phyloP scores from a whole-genome alignment of 345 rosid genomes.

The Linum tenue region DNA sequence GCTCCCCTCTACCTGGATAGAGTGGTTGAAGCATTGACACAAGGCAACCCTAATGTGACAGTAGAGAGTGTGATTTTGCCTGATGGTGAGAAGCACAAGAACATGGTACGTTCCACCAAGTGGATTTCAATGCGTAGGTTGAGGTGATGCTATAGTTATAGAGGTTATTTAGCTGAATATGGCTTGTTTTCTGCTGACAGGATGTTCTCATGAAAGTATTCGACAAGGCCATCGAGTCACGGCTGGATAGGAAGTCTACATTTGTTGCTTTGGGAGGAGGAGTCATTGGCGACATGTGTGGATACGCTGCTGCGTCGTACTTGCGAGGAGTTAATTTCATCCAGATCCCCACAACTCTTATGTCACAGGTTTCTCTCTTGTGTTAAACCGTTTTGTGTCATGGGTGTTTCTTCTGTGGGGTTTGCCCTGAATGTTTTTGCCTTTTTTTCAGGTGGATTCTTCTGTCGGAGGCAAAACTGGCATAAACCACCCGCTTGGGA shows the following conservation, averaged over 20 bases:
- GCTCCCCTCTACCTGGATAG: constrained; percentile 71
- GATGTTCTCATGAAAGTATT: constrained; percentile 83
- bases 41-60: constrained; percentile 67
- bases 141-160: background rate
- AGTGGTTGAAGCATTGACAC: constrained; percentile 66
- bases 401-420: background rate
- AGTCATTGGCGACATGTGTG: constrained; percentile 97
- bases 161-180: constrained; percentile 6
- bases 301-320: constrained; percentile 88
- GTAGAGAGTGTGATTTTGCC: constrained; percentile 82
- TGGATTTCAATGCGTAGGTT: background rate
- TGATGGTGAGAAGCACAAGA: constrained; percentile 84
- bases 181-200: constrained; percentile 24
- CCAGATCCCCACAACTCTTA: constrained; percentile 96
- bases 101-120: constrained; percentile 48
- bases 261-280: constrained; percentile 99
- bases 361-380: constrained; percentile 64
- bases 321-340: constrained; percentile 98
- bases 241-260: constrained; percentile 71
- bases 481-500: constrained; percentile 84
- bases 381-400: background rate
- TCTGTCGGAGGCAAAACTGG: constrained; percentile 99
- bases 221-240: constrained; percentile 86
- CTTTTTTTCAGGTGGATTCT: constrained; percentile 72
- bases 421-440: background rate